A percentile compares a stretch with the other conserved stretches of the same genome.
Evolutionary conservation across 2,329 filamentous ascomycete genomes (phyloP).

Genomic region (Pseudovirgaria hyperparasitica): DNA sequence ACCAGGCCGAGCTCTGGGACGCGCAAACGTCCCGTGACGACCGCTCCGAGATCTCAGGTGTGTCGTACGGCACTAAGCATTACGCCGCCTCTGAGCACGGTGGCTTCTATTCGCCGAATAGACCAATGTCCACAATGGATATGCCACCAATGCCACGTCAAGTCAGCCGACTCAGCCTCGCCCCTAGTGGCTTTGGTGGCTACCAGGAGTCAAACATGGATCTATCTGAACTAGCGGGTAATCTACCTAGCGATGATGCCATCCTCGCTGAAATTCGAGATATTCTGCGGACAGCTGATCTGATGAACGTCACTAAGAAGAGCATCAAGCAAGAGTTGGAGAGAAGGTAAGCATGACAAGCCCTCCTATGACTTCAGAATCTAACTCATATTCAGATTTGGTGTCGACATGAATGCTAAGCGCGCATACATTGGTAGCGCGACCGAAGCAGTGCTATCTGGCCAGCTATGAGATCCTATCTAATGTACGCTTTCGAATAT

Average conservation of each 20-base stretch:
- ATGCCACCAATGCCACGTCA: conserved; percentile 39
- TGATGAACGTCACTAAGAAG: conserved; percentile 99
- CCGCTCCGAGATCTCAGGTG: conserved; percentile 80
- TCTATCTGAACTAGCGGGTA: conserved; percentile 54
- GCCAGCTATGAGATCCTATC: too few species aligned
- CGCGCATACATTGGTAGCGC: conserved; percentile 64
- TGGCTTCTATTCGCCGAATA: conserved; percentile 36
- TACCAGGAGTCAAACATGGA: conserved; percentile 37
- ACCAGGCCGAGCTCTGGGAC: conserved; percentile 96
- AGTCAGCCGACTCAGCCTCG: conserved; percentile 38
- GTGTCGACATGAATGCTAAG: conserved; percentile 72
- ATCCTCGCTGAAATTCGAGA: conserved; percentile 88
- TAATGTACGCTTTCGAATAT: too few species aligned
- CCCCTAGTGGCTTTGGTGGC: conserved; percentile 42
- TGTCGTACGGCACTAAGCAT: conserved; percentile 79
- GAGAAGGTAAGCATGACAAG: conserved; percentile 39
- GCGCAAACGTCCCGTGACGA: conserved; percentile 75
- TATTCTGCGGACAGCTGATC: conserved; percentile 77
- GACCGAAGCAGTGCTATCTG: conserved; percentile 16
- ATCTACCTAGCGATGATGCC: conserved; percentile 74
- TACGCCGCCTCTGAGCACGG: conserved; percentile 57
- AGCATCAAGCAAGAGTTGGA: conserved; percentile 90
- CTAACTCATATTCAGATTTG: conserved; percentile 43
- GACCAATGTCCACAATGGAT: conserved; percentile 48
- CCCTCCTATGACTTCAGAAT: background rate